phyloP scores from a whole-genome alignment of 768 basidiomycete species.

The Mycena maculata region DNA sequence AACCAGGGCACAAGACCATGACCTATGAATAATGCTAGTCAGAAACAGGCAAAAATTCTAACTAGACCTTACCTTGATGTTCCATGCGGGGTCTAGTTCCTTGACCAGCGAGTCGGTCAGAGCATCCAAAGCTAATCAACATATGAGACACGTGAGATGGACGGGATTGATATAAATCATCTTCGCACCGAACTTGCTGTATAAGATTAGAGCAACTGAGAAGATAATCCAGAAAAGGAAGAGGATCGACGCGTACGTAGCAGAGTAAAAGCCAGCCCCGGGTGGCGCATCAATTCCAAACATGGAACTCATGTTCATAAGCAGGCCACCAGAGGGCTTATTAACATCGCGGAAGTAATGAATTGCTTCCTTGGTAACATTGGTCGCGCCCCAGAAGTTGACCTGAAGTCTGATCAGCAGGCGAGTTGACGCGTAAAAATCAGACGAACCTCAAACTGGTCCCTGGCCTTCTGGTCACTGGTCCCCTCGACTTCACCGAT shows the following conservation, averaged over 20 bases:
- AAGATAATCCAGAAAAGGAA: constrained; percentile 13
- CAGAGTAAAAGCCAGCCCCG: constrained; percentile 42
- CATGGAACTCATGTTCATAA: constrained; percentile 52
- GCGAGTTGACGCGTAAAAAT: not conserved
- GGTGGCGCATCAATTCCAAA: constrained; percentile 42
- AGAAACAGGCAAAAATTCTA: not conserved
- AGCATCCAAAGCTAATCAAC: constrained; percentile 49
- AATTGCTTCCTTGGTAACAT: constrained; percentile 47
- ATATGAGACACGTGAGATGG: no score
- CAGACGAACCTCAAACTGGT: constrained; percentile 48
- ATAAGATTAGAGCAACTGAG: constrained; percentile 22
- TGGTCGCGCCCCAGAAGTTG: constrained; percentile 51
- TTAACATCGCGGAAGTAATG: constrained; percentile 53
- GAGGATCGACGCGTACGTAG: constrained; percentile 28
- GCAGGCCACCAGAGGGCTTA: constrained; percentile 50
- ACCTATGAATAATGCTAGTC: not conserved
- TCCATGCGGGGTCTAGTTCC: constrained; percentile 60
- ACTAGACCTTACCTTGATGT: constrained; percentile 58
- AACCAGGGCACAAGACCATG: constrained; percentile 32
- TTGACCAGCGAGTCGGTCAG: constrained; percentile 50
- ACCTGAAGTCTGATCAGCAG: constrained; percentile 13
- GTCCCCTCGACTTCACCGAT: constrained; percentile 53
- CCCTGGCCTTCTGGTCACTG: constrained; percentile 46
- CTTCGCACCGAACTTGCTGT: constrained; percentile 28
- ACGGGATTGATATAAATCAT: no score